Evolutionary conservation across 1,284 basidiomycete genomes (phyloP).

Genomic region (Pascua sp.): DNA sequence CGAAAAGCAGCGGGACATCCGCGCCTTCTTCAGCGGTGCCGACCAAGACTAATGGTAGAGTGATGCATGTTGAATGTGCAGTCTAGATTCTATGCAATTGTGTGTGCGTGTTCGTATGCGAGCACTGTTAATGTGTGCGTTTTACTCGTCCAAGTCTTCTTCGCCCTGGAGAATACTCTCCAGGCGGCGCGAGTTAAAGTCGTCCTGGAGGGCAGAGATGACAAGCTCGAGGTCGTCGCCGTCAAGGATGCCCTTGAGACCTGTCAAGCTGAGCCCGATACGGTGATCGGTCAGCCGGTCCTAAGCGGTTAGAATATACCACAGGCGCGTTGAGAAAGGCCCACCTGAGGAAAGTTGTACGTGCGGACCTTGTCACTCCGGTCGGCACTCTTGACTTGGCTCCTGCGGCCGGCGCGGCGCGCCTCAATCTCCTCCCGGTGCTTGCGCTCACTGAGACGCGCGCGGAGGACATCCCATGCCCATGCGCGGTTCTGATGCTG

Average conservation of each 20-base stretch:
- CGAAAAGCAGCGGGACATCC: conserved; percentile 68
- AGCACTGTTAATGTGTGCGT: background rate
- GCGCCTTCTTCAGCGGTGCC: conserved; percentile 68
- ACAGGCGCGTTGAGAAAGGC: conserved; percentile 11
- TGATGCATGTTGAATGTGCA: background rate
- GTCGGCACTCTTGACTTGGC: conserved; percentile 73
- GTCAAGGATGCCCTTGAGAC: conserved; percentile 70
- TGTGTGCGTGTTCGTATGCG: background rate
- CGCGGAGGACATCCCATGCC: conserved; percentile 80
- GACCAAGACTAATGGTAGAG: conserved; percentile 10
- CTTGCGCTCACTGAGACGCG: conserved; percentile 75
- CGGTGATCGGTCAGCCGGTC: conserved; percentile 90
- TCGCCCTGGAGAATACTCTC: conserved; percentile 60
- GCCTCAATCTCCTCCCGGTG: conserved; percentile 66
- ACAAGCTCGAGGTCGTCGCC: conserved; percentile 63
- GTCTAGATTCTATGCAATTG: background rate
- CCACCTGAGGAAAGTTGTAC: conserved; percentile 82
- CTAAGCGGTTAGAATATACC: conserved; percentile 46
- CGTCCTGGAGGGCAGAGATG: conserved; percentile 61
- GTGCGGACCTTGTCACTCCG: conserved; percentile 89
- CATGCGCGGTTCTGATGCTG: conserved; percentile 89
- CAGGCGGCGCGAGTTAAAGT: conserved; percentile 64
- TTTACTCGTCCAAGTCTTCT: conserved; percentile 45
- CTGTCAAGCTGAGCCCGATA: conserved; percentile 71
- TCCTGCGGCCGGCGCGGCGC: conserved; percentile 65